A percentile compares a stretch with the other conserved stretches of the same genome.
These are phyloP conservation scores for Fusarium papillatum DNA, from an alignment of 2,329 filamentous ascomycete genomes.

Conservation along the genomic window DNA sequence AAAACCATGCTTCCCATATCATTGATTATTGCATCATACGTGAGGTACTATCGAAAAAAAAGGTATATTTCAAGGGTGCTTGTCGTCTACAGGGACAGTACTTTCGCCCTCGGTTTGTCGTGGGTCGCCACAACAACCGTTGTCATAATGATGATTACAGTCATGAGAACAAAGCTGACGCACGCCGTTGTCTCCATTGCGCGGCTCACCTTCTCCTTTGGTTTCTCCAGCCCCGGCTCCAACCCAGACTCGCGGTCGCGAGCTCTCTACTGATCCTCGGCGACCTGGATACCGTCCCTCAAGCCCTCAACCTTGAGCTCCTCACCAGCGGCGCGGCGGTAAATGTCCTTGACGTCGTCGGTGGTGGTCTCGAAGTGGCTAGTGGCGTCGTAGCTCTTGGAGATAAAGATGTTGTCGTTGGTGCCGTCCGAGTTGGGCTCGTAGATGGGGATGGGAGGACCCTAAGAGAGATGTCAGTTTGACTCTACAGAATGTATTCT, in stretches of 20 bases:
- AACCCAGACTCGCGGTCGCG: neutral
- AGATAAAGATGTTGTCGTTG: slow-evolving; percentile 95
- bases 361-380: slow-evolving; percentile 95
- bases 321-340: slow-evolving; percentile 84
- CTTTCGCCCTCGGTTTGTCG: slow-evolving; percentile 17
- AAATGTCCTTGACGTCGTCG: slow-evolving; percentile 97
- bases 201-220: slow-evolving; percentile 20
- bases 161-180: slow-evolving; percentile 6
- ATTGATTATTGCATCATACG: slow-evolving; percentile 29
- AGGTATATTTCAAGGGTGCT: slow-evolving; percentile 45
- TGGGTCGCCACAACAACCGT: slow-evolving; percentile 21
- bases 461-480: slow-evolving; percentile 53
- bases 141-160: slow-evolving; percentile 18
- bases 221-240: slow-evolving; percentile 8
- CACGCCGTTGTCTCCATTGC: slow-evolving; percentile 6
- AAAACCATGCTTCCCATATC: neutral
- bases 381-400: slow-evolving; percentile 98
- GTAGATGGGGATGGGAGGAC: slow-evolving; percentile 92
- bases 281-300: slow-evolving; percentile 82
- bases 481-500: neutral
- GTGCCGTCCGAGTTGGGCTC: slow-evolving; percentile 87
- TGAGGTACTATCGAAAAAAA: slow-evolving; percentile 40
- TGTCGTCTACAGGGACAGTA: slow-evolving; percentile 36
- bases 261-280: slow-evolving; percentile 69
- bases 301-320: slow-evolving; percentile 91